phyloP scores from a whole-genome alignment of 306 rosid genomes.

The Sophora flavescens region DNA sequence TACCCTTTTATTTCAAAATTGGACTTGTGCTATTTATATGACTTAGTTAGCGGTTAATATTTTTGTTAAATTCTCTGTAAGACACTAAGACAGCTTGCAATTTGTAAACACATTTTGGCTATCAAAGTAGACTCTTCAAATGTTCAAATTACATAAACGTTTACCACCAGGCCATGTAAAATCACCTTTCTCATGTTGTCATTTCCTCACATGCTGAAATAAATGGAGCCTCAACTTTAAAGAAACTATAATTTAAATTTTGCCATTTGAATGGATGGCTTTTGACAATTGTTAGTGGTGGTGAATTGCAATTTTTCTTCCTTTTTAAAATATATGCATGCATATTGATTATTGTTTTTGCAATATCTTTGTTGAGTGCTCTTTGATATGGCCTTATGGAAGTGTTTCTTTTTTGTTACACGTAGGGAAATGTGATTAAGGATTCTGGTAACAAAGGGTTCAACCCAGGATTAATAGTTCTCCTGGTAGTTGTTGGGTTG shows the following conservation, averaged over 20 bases:
- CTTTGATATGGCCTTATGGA: slow-evolving; percentile 18
- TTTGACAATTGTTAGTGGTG: not conserved
- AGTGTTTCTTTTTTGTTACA: slow-evolving; percentile 23
- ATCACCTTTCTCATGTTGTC: not conserved
- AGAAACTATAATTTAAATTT: not conserved
- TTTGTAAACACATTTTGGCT: not conserved
- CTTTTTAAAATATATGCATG: not conserved
- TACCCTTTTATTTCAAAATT: not conserved
- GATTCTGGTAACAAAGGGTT: slow-evolving; percentile 73
- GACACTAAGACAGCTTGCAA: not conserved
- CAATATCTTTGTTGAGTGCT: slow-evolving; percentile 2
- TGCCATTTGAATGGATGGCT: slow-evolving; percentile 8
- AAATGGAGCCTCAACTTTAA: slow-evolving; percentile 6
- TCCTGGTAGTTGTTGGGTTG: slow-evolving; percentile 76
- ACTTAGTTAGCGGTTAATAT: not conserved
- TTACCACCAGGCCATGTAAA: not conserved
- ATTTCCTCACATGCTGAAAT: not conserved
- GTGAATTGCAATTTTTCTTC: slow-evolving; percentile 6
- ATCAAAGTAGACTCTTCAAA: not conserved
- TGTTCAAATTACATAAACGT: slow-evolving; percentile 2
- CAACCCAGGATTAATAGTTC: slow-evolving; percentile 88
- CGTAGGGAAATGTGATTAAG: slow-evolving; percentile 61
- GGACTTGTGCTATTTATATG: not conserved
- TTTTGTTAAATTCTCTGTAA: not conserved
- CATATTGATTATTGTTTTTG: not conserved